These are phyloP conservation scores for Metrosideros polymorpha DNA, from an alignment of 441 rosid genomes.

Conservation along the genomic window DNA sequence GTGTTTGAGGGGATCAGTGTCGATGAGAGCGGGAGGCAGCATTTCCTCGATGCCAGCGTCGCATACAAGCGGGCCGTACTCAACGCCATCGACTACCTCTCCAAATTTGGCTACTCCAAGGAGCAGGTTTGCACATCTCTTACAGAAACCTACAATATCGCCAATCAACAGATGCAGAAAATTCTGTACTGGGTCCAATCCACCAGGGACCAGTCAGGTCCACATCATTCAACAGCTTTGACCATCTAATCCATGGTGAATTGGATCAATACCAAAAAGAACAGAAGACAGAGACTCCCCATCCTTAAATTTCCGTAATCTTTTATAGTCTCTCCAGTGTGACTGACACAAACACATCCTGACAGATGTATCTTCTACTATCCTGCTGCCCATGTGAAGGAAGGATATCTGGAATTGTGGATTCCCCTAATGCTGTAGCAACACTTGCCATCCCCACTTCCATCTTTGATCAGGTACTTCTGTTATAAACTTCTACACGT, in stretches of 20 bases:
- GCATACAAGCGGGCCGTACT: slow-evolving; percentile 90
- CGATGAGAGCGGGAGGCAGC: slow-evolving; percentile 82
- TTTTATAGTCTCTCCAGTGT: not conserved
- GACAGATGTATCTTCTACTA: slow-evolving; percentile 67
- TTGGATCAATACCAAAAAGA: not conserved
- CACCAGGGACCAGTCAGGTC: not conserved
- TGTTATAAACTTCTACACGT: not conserved
- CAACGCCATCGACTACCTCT: slow-evolving; percentile 88
- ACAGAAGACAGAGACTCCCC: not conserved
- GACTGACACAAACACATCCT: slow-evolving; percentile 1
- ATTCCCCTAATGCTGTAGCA: slow-evolving; percentile 85
- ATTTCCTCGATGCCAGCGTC: slow-evolving; percentile 74
- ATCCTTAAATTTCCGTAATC: not conserved
- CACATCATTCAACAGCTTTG: not conserved
- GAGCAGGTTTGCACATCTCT: slow-evolving; percentile 49
- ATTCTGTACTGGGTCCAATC: not conserved
- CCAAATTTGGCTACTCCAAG: slow-evolving; percentile 82
- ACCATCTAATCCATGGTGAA: not conserved
- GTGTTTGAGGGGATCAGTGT: slow-evolving; percentile 94
- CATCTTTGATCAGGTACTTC: slow-evolving; percentile 75
- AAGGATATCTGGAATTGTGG: slow-evolving; percentile 86
- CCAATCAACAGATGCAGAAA: not conserved
- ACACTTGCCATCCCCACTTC: slow-evolving; percentile 81
- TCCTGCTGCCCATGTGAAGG: slow-evolving; percentile 97
- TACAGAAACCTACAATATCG: not conserved